Conservation (phyloP, 805 yeast species). For the Candida schatavii region DNA sequence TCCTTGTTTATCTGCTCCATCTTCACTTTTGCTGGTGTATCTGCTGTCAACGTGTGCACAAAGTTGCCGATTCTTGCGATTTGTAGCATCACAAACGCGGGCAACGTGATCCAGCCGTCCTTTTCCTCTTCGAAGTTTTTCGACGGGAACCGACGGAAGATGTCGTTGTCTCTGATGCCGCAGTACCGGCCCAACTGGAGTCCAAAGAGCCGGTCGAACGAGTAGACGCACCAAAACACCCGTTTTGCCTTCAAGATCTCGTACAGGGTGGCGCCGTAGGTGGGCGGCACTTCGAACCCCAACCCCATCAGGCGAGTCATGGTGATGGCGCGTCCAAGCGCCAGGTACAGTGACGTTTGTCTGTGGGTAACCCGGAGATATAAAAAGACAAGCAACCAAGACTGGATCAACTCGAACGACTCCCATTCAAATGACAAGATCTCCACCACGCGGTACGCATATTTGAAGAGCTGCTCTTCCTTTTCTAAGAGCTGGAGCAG, state of each 20-base stretch:
- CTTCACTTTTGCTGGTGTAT: slow-evolving; percentile 24
- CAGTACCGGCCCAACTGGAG: slow-evolving; percentile 50
- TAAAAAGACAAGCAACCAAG: slow-evolving; percentile 36
- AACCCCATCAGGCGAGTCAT: slow-evolving; percentile 41
- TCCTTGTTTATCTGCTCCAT: slow-evolving; percentile 32
- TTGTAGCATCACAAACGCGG: slow-evolving; percentile 45
- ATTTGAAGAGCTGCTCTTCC: slow-evolving; percentile 36
- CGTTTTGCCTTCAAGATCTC: slow-evolving; percentile 48
- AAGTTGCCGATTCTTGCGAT: slow-evolving; percentile 38
- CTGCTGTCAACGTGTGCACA: slow-evolving; percentile 28
- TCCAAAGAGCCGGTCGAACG: slow-evolving; percentile 52
- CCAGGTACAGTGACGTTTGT: slow-evolving; percentile 32
- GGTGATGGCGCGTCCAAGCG: slow-evolving; percentile 32
- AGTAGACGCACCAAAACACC: slow-evolving; percentile 54
- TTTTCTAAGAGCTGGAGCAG: slow-evolving; percentile 20
- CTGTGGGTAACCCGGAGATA: slow-evolving; percentile 38
- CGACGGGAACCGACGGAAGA: slow-evolving; percentile 31
- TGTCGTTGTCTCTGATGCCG: slow-evolving; percentile 34
- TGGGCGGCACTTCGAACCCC: slow-evolving; percentile 17
- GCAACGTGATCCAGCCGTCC: slow-evolving; percentile 47
- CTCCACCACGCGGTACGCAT: slow-evolving; percentile 28
- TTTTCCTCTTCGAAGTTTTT: slow-evolving; percentile 25
- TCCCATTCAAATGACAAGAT: slow-evolving; percentile 42
- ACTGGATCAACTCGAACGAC: slow-evolving; percentile 40
- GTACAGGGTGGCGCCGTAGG: slow-evolving; percentile 27